A percentile compares a stretch with the other conserved stretches of the same genome.
Conservation (phyloP, 78 protist genomes). For the Monosiga brevicollis region DNA sequence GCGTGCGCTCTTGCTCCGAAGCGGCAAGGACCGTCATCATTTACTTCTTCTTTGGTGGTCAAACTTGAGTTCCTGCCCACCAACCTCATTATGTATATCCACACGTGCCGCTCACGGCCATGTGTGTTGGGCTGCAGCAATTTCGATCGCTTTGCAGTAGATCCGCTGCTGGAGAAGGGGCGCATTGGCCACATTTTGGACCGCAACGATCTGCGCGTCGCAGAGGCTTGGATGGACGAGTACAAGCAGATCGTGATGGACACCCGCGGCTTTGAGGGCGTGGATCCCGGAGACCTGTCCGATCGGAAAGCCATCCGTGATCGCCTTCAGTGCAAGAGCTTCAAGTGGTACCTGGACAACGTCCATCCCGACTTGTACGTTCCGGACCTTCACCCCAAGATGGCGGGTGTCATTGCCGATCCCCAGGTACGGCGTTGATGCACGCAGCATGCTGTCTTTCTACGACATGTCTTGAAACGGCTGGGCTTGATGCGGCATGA, state of each 20-base stretch:
- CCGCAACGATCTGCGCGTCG: not conserved
- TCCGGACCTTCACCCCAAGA: not conserved
- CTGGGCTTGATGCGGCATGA: not conserved
- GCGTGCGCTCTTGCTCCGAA: too few species aligned
- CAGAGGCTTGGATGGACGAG: constrained; percentile 1
- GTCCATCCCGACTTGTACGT: not conserved
- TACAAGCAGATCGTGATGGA: not conserved
- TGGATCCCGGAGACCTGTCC: not conserved
- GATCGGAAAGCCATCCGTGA: not conserved
- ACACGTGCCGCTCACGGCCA: too few species aligned
- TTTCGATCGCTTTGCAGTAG: not conserved
- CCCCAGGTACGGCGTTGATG: too few species aligned
- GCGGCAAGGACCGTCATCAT: too few species aligned
- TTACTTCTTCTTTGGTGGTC: too few species aligned
- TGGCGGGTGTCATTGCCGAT: not conserved
- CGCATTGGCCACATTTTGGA: not conserved
- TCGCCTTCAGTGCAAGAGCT: not conserved
- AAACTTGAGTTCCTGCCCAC: too few species aligned
- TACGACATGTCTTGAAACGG: too few species aligned
- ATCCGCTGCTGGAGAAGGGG: not conserved
- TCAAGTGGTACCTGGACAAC: not conserved
- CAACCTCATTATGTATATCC: too few species aligned
- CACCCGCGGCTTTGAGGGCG: not conserved
- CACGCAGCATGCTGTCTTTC: too few species aligned
- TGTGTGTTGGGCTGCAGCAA: too few species aligned